Evolutionary conservation across 768 basidiomycete species (phyloP).

Genomic region (Termitomyces sp.): DNA sequence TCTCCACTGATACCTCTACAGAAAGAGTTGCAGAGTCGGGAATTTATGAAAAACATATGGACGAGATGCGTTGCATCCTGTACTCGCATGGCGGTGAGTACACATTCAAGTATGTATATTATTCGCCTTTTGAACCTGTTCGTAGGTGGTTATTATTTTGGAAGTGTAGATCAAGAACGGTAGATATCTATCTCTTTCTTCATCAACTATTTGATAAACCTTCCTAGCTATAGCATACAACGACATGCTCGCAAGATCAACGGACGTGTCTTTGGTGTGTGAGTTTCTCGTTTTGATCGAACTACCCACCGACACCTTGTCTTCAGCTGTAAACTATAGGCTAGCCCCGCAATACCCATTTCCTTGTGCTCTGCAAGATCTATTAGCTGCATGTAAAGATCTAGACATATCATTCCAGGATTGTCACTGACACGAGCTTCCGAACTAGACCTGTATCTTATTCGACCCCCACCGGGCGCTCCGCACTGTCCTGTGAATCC

Average conservation of each 20-base stretch:
- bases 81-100: conserved; percentile 72
- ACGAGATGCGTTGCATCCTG: conserved; percentile 80
- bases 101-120: background rate
- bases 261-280: conserved; percentile 78
- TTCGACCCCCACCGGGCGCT: conserved; percentile 78
- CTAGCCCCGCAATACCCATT: conserved; percentile 98
- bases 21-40: conserved; percentile 24
- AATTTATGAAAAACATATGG: conserved; percentile 68
- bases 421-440: background rate
- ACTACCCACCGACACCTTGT: conserved; percentile 10
- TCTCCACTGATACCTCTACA: conserved; percentile 1
- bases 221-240: conserved; percentile 64
- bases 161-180: conserved; percentile 77
- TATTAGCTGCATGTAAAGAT: conserved; percentile 76
- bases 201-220: conserved; percentile 2
- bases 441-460: conserved; percentile 75
- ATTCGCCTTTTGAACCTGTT: background rate
- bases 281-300: background rate
- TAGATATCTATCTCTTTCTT: conserved; percentile 17
- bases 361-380: conserved; percentile 88
- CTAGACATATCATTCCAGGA: background rate
- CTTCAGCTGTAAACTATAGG: conserved; percentile 70
- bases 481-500: conserved; percentile 80
- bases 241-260: conserved; percentile 90
- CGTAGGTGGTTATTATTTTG: conserved; percentile 80